Base-by-base conservation (phyloP, 176 grass and related monocot species). In the Aechmea fasciata region DNA sequence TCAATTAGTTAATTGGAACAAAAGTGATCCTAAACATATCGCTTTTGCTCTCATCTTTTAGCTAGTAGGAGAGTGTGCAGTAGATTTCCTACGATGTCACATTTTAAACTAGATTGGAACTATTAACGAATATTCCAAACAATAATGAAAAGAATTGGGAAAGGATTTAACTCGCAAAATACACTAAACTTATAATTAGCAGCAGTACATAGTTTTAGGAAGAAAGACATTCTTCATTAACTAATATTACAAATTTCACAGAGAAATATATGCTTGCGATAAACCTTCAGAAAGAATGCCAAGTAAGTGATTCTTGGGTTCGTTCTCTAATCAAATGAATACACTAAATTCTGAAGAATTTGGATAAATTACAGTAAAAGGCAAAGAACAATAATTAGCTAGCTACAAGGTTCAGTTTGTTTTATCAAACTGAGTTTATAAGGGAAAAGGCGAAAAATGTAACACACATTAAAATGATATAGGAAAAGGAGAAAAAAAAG, bases 311-410 rank as follows among this genome's bases (percentile, higher is more conserved):
- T 5, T 18, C 15, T 61, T 61, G 15, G 0, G 55, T n/a, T 15
- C 10, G 20, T 61, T 19, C 55, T 22, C n/a, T 2, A 33, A 41
- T 18, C 17, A 61, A 61, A 20, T 11, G 55, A 61, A 61, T 61
- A 19, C 15, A 61, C 13, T 61, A 10, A 18, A 22, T 61, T 61
- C 17, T 18, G 3, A 52, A 64, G 67, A 76, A 79, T 79, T 18
- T 74, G 66, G 68, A 73, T 63, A 14, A 63, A 33, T 47, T 61
- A 51, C 80, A 63, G 73, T 53, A 75, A 26, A 3, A 78, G 71
- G 71, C 41, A 28, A 63, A 74, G 48, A 55, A 67, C 59, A 61
- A 61, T 6, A 61, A n/a, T n/a, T n/a, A n/a, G n/a, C n/a, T n/a
- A 61, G 13, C 9, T 18, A 61, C 17, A 20, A 15, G 0, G 15